These are phyloP conservation scores for Darksidea phi DNA, from an alignment of 495 filamentous ascomycete genomes.

Conservation along the genomic window DNA sequence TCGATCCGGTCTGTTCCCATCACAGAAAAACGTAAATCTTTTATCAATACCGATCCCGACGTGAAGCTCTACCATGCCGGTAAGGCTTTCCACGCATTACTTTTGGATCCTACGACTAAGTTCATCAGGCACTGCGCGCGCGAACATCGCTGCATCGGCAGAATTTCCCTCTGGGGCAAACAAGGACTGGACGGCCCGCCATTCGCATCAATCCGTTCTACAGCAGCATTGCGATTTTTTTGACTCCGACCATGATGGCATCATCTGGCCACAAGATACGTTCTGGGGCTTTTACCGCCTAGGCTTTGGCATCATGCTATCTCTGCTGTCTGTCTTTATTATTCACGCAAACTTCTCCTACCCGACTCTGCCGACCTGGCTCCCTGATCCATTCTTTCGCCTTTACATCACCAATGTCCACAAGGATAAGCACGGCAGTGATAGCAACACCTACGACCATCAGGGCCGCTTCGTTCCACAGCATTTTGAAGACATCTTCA, in stretches of 20 bases:
- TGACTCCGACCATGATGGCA: constrained; percentile 52
- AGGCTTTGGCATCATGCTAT: constrained; percentile 46
- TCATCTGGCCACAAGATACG: constrained; percentile 55
- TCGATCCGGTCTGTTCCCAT: constrained; percentile 2
- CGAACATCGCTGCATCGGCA: constrained; percentile 19
- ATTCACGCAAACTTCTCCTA: constrained; percentile 28
- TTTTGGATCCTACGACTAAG: background rate
- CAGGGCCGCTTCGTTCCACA: constrained; percentile 17
- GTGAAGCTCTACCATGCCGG: constrained; percentile 3
- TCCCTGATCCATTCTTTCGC: constrained; percentile 29
- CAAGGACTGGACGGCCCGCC: constrained; percentile 4
- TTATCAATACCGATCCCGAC: background rate
- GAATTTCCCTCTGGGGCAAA: constrained; percentile 16
- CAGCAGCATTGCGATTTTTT: constrained; percentile 58
- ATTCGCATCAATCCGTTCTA: constrained; percentile 42
- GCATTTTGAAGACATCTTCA: constrained; percentile 31
- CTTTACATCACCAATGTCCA: constrained; percentile 22
- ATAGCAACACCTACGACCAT: constrained; percentile 19
- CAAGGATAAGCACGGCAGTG: constrained; percentile 28
- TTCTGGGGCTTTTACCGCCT: constrained; percentile 54
- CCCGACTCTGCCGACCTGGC: constrained; percentile 6
- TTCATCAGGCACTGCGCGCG: constrained; percentile 18
- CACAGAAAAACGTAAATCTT: constrained; percentile 1
- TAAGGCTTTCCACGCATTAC: background rate
- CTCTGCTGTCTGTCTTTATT: constrained; percentile 13